Base-by-base conservation (phyloP, 2,329 filamentous ascomycete species). In the Aspergillus vadensis region DNA sequence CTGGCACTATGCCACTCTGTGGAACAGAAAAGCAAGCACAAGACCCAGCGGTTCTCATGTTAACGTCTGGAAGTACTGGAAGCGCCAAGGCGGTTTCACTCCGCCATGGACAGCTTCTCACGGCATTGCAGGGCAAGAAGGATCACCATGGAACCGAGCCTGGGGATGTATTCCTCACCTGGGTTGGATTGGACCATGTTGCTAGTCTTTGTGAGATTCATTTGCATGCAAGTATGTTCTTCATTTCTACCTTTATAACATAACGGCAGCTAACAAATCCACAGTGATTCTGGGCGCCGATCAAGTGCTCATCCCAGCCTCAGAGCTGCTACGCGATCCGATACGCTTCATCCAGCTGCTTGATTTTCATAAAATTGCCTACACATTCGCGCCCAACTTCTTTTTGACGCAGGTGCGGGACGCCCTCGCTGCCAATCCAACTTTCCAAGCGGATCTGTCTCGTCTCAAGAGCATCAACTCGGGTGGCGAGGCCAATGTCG, bases 1-100 rank as follows among this genome's bases (percentile, higher is more conserved):
- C 17, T 21, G 38, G 4, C 15, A 21, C 7, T n/a, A 1, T n/a
- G n/a, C 4, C 36, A 23, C 23, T 48, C 10, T 14, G 4, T 3
- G 53, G 53, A 15, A 4, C n/a, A 2, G 41, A 17, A 15, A 56
- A 56, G 41, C n/a, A 17, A 21, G 39, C 25, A 56, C 27, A 54
- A 17, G 60, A 63, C 65, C 71, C 70, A 1, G 78, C 78, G 1
- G 68, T 75, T 0, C 70, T 83, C 3, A 82, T 85, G 80, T 71
- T 86, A 3, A 85, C 83, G 1, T 85, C 83, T 1, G 83, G 83
- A 5, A 82, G 78, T 63, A 83, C 80, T n/a, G 82, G 82, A 2
- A 77, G 79, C 55, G 72, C 81, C 5, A 86, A 85, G 66, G 82
- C 81, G 0, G 83, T 85, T 0, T 63, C 60, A 2, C 70, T 85